phyloP scores from a whole-genome alignment of 2,329 filamentous ascomycete genomes.

The Lasiodiplodia sp. region DNA sequence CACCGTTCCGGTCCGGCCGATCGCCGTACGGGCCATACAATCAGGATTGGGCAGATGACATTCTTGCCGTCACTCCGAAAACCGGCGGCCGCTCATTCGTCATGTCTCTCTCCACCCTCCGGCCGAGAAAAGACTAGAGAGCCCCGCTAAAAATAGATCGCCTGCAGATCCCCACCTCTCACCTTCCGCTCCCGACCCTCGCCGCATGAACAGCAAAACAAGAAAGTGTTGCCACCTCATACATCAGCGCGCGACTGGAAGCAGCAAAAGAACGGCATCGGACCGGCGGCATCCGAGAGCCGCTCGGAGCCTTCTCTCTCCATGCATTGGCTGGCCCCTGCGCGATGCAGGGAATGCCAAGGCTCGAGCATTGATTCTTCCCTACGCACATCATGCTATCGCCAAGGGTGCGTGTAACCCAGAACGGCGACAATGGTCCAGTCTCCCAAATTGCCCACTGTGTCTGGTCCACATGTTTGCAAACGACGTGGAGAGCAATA shows the following conservation, averaged over 20 bases:
- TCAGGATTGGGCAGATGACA: neutral
- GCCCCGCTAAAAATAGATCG: slow-evolving; percentile 5
- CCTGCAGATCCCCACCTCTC: neutral
- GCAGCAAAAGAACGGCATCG: neutral
- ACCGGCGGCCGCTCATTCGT: neutral
- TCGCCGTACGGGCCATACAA: neutral
- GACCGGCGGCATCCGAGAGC: neutral
- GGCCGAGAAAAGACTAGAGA: neutral
- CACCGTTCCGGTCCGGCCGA: neutral
- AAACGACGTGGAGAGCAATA: no score
- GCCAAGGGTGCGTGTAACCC: neutral
- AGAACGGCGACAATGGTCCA: neutral
- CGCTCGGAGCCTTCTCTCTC: neutral
- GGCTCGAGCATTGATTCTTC: neutral
- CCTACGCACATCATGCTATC: neutral
- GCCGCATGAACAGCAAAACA: neutral
- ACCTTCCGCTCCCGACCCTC: neutral
- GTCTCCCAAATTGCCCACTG: no score
- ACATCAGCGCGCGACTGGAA: neutral
- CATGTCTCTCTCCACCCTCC: neutral
- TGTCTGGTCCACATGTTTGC: no score
- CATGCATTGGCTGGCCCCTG: neutral
- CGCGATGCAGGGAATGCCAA: neutral
- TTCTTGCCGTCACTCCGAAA: neutral
- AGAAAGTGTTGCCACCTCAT: neutral